Evolutionary conservation across 2,329 filamentous ascomycete genomes (phyloP).

Genomic region (Fusarium napiforme): DNA sequence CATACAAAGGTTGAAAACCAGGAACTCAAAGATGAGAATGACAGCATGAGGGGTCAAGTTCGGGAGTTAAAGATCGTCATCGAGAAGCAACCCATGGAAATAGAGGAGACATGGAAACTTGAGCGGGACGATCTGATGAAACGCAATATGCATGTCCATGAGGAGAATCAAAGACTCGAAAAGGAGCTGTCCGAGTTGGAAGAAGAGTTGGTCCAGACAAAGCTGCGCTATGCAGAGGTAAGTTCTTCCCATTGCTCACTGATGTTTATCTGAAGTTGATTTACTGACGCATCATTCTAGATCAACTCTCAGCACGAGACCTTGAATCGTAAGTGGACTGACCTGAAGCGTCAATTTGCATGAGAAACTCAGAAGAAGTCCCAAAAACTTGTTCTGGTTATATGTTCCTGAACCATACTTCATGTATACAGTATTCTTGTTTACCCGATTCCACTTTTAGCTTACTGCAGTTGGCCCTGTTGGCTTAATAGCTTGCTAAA

Average conservation of each 20-base stretch:
- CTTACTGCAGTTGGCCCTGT: conserved; percentile 10
- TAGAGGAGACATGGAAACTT: conserved; percentile 81
- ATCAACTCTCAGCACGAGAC: conserved; percentile 77
- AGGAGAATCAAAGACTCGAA: conserved; percentile 88
- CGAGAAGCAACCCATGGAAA: conserved; percentile 87
- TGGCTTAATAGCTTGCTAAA: conserved; percentile 21
- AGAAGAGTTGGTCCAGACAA: conserved; percentile 89
- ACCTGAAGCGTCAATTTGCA: conserved; percentile 71
- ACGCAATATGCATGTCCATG: conserved; percentile 91
- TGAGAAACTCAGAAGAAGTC: conserved; percentile 38
- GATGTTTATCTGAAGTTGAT: not conserved
- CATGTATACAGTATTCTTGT: conserved; percentile 44
- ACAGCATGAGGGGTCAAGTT: conserved; percentile 86
- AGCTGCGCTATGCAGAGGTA: conserved; percentile 96
- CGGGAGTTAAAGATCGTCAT: conserved; percentile 86
- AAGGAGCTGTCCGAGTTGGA: conserved; percentile 93
- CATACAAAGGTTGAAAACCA: conserved; percentile 94
- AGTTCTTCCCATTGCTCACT: conserved; percentile 49
- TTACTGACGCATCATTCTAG: conserved; percentile 54
- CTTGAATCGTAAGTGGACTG: conserved; percentile 80
- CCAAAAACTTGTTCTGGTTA: conserved; percentile 22
- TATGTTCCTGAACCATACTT: conserved; percentile 24
- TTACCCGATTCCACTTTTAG: conserved; percentile 14
- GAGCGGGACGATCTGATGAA: conserved; percentile 95
- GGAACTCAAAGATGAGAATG: conserved; percentile 87